Evolutionary conservation across 73 alveolate species (phyloP).

Genomic region (Durusdinium trenchii): DNA sequence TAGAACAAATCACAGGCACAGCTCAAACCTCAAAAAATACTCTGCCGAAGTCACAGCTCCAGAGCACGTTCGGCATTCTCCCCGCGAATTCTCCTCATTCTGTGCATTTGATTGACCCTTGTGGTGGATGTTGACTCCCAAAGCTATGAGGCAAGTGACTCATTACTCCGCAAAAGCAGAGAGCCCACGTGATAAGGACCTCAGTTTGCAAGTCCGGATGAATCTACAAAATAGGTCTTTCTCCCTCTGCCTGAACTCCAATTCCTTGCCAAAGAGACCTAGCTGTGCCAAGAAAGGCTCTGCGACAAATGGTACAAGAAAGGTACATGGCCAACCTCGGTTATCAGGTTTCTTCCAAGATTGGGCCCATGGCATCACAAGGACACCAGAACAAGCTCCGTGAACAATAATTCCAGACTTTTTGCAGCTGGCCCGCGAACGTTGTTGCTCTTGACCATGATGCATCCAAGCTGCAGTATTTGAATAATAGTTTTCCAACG

Average conservation of each 20-base stretch:
- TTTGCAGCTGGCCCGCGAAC: neutral
- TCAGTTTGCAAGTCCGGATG: neutral
- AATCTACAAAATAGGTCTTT: neutral
- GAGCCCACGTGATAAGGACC: constrained; percentile 88
- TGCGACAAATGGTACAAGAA: constrained; percentile 80
- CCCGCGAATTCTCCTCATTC: constrained; percentile 61
- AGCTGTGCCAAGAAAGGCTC: constrained; percentile 91
- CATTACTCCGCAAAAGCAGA: constrained; percentile 76
- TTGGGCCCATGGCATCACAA: neutral
- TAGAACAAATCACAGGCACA: too few relatives aligned
- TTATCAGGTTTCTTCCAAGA: neutral
- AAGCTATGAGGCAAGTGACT: neutral
- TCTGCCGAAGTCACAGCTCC: constrained; percentile 34
- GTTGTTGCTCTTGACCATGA: neutral
- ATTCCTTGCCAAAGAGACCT: neutral
- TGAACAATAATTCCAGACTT: neutral
- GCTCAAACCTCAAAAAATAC: neutral
- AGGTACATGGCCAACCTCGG: constrained; percentile 91
- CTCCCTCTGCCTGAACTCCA: neutral
- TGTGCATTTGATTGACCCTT: neutral
- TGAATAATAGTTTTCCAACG: constrained; percentile 73
- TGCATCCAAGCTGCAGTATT: constrained; percentile 49
- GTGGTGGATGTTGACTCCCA: neutral
- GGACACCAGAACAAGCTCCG: neutral
- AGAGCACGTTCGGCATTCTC: constrained; percentile 90